Base-by-base conservation (phyloP, 768 basidiomycete species). In the Tylopilus rubrobrunneus region DNA sequence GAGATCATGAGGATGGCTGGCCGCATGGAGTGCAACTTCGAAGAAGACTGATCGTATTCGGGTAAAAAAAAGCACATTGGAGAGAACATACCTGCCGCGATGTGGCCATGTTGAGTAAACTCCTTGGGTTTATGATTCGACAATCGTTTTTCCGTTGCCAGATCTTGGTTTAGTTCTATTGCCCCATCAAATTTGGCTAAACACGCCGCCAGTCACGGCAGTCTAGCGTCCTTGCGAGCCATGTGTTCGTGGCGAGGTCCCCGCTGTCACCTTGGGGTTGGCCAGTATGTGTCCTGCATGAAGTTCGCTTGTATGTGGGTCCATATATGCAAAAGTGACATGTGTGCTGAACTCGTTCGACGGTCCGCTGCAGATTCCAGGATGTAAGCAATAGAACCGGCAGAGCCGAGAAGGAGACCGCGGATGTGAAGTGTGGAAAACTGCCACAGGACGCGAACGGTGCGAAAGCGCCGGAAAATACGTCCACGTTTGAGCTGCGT, bases 391-490 rank as follows among this genome's bases (percentile, higher is more conserved):
- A 34, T 34, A 3, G 12, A 34, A 21, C 19, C 5, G 6, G 7
- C 7, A 36, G 48, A 37, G 45, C 43, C 34, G 34, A 42, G 40
- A 49, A 48, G 50, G 49, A 17, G 34, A 49, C 31, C 25, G 44
- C 27, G 29, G 29, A 43, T 34, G 36, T 27, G 41, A 45, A 9
- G 45, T 47, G 40, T 21, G 42, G n/a, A 34, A 52, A 49, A n/a
- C 37, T 40, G 42, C 45, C 53, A 51, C 41, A 46, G 33, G 53
- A 56, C 23, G 21, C 21, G 23, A 36, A 52, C 23, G 29, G 23
- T 39, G 55, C 33, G 40, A 57, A 59, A 56, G 36, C 28, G 15
- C 48, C 37, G 44, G 52, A 27, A 48, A 52, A 31, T n/a, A n/a
- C 12, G 33, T 25, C n/a, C 31, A 45, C 48, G 23, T 45, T 49